Evolutionary conservation across 345 rosid species (phyloP), one percentile per base, ranked within the genome.

Genomic region (Euphorbia pulcherrima): DNA sequence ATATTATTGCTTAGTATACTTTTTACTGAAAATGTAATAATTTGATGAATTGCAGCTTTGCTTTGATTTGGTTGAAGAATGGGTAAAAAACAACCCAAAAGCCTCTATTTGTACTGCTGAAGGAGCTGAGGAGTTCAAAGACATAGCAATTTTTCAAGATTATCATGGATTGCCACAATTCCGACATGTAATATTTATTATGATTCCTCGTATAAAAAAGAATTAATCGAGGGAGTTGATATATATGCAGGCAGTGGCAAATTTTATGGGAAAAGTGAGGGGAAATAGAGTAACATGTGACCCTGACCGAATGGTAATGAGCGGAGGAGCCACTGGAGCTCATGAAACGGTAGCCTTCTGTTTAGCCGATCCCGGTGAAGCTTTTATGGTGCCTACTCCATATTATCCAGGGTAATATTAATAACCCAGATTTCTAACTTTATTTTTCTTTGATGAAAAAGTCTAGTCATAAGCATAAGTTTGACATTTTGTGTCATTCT

Each of bases 261-360:
- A 83, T 12, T 94, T 91, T 60, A 94, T 94, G 99, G 86, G 76
- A 60, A 87, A 78, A 81, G 93, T 87, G 18, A 89, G 97, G 74
- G 86, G 93, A 9, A 73, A 82, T 66, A 81, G 65, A 70, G 90
- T 80, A 6, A 80, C 65, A 23, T 94, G 87, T 69, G 89, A 95
- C 48, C 92, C 93, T 23, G 83, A 86, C 74, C 88, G 97, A 29
- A 81, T 95, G 61, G 99, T 92, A 12, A 95, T 92, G 99, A 88
- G 93, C 47, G 97, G 97, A 1, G 99, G 99, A 70, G 99, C 97
- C 33, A 92, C 97, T 59, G 97, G 97, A 67, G 99, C 99, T 65
- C 92, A 92, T 64, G 99, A 95, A 73, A 84, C 76, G 20, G 70
- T 90, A 16, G 86, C 86, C 60, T 90, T 95, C 68, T 95, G 97